These are phyloP conservation scores for Alternaria viburni DNA, from an alignment of 2,329 filamentous ascomycete species.

Conservation along the genomic window DNA sequence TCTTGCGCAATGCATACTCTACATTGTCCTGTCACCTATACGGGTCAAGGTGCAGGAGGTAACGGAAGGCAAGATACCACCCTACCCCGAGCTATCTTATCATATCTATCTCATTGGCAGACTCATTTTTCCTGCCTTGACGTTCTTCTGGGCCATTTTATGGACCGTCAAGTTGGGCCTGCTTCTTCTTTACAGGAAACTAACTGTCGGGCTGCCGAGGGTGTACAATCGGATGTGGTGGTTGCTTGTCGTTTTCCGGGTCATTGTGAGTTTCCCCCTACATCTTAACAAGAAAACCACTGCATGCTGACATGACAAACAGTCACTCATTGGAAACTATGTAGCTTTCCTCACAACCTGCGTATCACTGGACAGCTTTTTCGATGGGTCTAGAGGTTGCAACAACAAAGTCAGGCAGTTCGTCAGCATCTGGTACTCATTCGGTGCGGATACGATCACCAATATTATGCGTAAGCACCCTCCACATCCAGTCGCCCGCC, in stretches of 20 bases:
- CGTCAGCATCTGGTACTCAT: slow-evolving; percentile 1
- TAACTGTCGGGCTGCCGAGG: neutral
- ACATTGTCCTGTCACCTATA: slow-evolving; percentile 1
- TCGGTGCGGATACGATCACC: neutral
- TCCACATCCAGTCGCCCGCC: neutral
- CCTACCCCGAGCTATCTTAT: neutral
- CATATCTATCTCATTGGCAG: neutral
- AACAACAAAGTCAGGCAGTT: neutral
- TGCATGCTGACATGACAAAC: neutral
- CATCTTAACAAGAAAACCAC: neutral
- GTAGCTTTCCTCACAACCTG: neutral
- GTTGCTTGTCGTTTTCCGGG: slow-evolving; percentile 1
- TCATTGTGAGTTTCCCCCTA: neutral
- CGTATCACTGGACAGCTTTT: neutral
- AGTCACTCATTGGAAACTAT: slow-evolving; percentile 1
- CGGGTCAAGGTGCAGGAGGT: neutral
- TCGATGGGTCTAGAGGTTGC: neutral
- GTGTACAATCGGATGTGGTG: slow-evolving; percentile 4
- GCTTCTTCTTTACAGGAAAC: slow-evolving; percentile 4
- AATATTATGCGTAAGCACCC: slow-evolving; percentile 3
- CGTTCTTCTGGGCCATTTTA: slow-evolving; percentile 2
- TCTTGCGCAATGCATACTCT: neutral
- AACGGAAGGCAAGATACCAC: neutral
- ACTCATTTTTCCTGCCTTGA: neutral
- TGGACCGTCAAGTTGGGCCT: slow-evolving; percentile 10